Evolutionary conservation across 2,329 filamentous ascomycete species (phyloP), one percentile per base, ranked within the genome.

Genomic region (Arthrinium phaeospermum): DNA sequence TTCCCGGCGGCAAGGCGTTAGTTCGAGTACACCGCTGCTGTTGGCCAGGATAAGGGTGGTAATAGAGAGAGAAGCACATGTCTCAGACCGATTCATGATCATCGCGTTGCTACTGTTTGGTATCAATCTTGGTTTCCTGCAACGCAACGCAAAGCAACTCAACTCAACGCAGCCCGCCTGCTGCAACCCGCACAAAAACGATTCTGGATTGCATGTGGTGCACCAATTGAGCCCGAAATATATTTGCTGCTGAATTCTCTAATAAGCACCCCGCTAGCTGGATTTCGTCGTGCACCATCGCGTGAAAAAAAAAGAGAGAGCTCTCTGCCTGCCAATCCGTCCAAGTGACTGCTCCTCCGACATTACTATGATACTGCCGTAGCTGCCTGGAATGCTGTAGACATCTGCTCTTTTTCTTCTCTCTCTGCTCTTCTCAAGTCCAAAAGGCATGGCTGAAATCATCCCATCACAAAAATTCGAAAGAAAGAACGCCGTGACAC

Each of bases 401-500:
- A 64, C 57, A 64, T n/a, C 19, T 41, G 57, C 57, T 64, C 34
- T 37, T 64, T 64, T 64, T 61, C 53, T 41, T 64, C 37, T 30
- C 27, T 30, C 53, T 41, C 57, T 64, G 57, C 57, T 64, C 57
- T 41, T 41, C 57, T 64, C 57, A 64, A 64, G 57, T 64, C 57
- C 57, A 37, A 64, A 64, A 64, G 57, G 57, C 57, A 64, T 64
- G 57, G 57, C 57, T 64, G 57, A 64, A 64, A 64, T 64, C 57
- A 64, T 64, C 57, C 57, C 57, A 22, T 64, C 57, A 64, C 57
- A 64, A 64, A 78, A 81, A 80, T 76, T 79, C 76, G 74, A 74
- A 82, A 80, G 74, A 82, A 80, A 87, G 89, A 87, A 89, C 86
- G 85, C 87, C 87, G 73, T 80, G 85, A 88, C 87, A 86, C 86